A percentile compares a stretch with the other conserved stretches of the same genome.
These are phyloP conservation scores for Scleromitrula shiraiana DNA, from an alignment of 2,329 filamentous ascomycete genomes.

Conservation along the genomic window DNA sequence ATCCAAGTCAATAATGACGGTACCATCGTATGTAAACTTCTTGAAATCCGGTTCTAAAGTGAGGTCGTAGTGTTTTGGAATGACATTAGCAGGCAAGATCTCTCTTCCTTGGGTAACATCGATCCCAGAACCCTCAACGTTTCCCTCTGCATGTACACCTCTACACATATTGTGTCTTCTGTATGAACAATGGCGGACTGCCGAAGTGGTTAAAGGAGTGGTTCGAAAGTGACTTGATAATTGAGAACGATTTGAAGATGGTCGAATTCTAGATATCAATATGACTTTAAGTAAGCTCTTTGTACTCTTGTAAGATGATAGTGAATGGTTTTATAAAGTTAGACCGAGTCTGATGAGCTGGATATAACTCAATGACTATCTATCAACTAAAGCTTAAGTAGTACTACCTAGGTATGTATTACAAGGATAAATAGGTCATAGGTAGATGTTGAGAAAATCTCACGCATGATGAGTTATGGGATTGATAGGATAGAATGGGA, in stretches of 20 bases:
- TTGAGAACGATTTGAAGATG: slow-evolving; percentile 19
- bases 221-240: slow-evolving; percentile 14
- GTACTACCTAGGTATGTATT: too few relatives aligned
- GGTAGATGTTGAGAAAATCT: too few relatives aligned
- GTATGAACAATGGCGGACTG: slow-evolving; percentile 61
- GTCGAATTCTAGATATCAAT: slow-evolving; percentile 15
- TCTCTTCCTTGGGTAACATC: slow-evolving; percentile 63
- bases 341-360: not conserved
- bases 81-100: slow-evolving; percentile 84
- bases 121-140: slow-evolving; percentile 46
- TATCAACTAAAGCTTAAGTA: too few relatives aligned
- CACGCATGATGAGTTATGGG: too few relatives aligned
- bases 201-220: slow-evolving; percentile 18
- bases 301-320: not conserved
- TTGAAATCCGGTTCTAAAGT: slow-evolving; percentile 86
- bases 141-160: slow-evolving; percentile 43
- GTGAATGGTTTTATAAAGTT: not conserved
- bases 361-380: too few relatives aligned
- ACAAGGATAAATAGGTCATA: too few relatives aligned
- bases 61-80: slow-evolving; percentile 85
- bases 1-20: slow-evolving; percentile 78
- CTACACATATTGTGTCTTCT: slow-evolving; percentile 66
- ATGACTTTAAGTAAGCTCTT: slow-evolving; percentile 1
- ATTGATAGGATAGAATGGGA: too few relatives aligned
- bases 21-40: slow-evolving; percentile 80